These are phyloP conservation scores for Ceratocystis cubensis DNA, from an alignment of 2,329 filamentous ascomycete species.

Conservation along the genomic window DNA sequence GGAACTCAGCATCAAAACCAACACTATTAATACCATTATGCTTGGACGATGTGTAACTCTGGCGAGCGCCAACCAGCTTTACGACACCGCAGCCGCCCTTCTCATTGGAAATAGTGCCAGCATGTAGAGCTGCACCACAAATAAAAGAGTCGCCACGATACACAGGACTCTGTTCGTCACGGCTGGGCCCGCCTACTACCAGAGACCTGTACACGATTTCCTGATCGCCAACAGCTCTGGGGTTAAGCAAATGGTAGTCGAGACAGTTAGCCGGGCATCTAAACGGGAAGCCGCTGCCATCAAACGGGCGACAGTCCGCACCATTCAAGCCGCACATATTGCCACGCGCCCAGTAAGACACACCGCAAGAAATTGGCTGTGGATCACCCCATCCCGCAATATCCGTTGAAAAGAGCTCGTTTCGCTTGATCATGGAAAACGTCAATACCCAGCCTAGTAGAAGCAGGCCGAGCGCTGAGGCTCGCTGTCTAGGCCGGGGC, in stretches of 20 bases:
- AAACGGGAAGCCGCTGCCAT: slow-evolving; percentile 56
- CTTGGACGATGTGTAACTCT: slow-evolving; percentile 49
- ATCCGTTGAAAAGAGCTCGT: slow-evolving; percentile 46
- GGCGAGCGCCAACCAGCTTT: slow-evolving; percentile 54
- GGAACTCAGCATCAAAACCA: slow-evolving; percentile 78
- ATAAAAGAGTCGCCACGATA: slow-evolving; percentile 88
- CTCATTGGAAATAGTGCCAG: slow-evolving; percentile 59
- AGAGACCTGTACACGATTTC: slow-evolving; percentile 51
- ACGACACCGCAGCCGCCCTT: slow-evolving; percentile 75
- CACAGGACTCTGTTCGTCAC: slow-evolving; percentile 37
- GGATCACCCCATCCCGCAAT: slow-evolving; percentile 57
- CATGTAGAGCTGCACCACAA: slow-evolving; percentile 72
- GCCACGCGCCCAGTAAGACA: slow-evolving; percentile 56
- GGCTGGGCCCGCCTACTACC: slow-evolving; percentile 54
- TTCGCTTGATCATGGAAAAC: slow-evolving; percentile 56
- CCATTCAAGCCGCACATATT: slow-evolving; percentile 66
- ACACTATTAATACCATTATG: slow-evolving; percentile 66
- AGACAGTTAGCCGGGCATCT: slow-evolving; percentile 62
- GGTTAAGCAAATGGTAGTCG: slow-evolving; percentile 52
- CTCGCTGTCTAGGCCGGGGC: slow-evolving; percentile 45
- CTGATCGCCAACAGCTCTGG: slow-evolving; percentile 60
- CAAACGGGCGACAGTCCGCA: slow-evolving; percentile 62
- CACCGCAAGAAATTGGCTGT: slow-evolving; percentile 51
- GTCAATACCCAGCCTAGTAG: slow-evolving; percentile 55
- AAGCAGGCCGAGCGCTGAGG: slow-evolving; percentile 46